Base-by-base conservation (phyloP, 306 rosid genomes). In the Prunus dulcis region DNA sequence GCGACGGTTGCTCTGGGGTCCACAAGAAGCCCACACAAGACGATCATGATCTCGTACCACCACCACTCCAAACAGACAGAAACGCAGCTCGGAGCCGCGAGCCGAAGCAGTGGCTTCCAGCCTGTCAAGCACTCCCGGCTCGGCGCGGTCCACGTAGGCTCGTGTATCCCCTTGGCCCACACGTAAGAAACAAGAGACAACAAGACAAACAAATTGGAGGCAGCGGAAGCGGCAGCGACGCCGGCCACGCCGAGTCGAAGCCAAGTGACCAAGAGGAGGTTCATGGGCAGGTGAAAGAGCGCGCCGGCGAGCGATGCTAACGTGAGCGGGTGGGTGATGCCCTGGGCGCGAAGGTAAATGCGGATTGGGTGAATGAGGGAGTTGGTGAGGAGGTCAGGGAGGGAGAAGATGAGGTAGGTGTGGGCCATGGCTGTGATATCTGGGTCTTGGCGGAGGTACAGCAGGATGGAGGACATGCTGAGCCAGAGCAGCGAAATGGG, bases 1-100 rank as follows among this genome's bases (percentile, higher is more conserved):
- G 98, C 97, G 3, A 95, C 97, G 11, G 91, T 84, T 11, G 97
- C 87, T 12, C 72, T 90, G 79, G 98, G 97, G 84, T 89, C 90
- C 76, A 85, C 83, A 0, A 95, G 25, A 0, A 95, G 57, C 3
- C 98, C 98, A 18, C 98, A 92, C 3, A 95, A 20, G 9, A 95
- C 83, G 69, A 92, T 92, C 94, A 95, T 88, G 87, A 95, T 92
- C 90, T 95, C 98, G 69, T 95, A 95, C 98, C 98, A 95, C 98
- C 98, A 95, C 98, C 98, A 95, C 56, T 95, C 98, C 71, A 95
- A 63, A 49, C 98, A 95, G 27, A 95, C 98, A 0, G 98, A 95
- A 2, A 88, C 91, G 32, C 98, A 95, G 76, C 97, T 95, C 32
- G 98, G 98, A 30, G 85, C 89, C 0, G 98, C 97, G 0, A 92